Base-by-base conservation (phyloP, 169 alveolate genomes). In the Theileria equi region DNA sequence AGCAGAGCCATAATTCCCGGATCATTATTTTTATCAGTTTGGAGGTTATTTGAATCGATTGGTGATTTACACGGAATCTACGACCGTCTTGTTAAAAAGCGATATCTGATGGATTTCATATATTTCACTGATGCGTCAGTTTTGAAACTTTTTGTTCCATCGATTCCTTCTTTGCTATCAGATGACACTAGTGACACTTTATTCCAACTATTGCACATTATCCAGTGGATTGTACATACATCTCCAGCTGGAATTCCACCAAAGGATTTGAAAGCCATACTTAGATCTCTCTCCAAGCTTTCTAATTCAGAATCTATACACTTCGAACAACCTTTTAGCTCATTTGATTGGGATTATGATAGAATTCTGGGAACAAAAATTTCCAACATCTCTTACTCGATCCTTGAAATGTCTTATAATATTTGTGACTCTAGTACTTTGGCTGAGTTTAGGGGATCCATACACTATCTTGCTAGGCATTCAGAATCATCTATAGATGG, bases 1-100 rank as follows among this genome's bases (percentile, higher is more conserved):
- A 67, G 45, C 40, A 62, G 69, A 2, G 60, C 57, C 7, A 34
- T 67, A 0, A 67, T 67, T 3, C 79, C 79, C 5, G 79, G 79
- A 16, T 67, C 79, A 11, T 66, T 67, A 3, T 66, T 68, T 0
- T 67, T 54, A 41, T 59, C 63, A 19, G 47, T 67, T 5, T 67
- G 79, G 79, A 59, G 57, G 48, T 57, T 67, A 17, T 41, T 67
- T 29, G 31, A 44, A 11, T 57, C 29, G 48, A 53, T 47, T 25
- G 79, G 79, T 11, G 69, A 29, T 0, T 40, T 67, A 1, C 31
- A 55, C 60, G 38, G 43, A 38, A 38, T 67, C 11, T 55, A 54
- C 49, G 40, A 40, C 16, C 52, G 34, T 32, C 11, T 36, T 1
- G 57, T 67, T 49, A 10, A 32, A 25, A 17, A 17, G 29, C n/a